These are phyloP conservation scores for Cordyceps militaris DNA, from an alignment of 2,329 filamentous ascomycete genomes.

Conservation along the genomic window DNA sequence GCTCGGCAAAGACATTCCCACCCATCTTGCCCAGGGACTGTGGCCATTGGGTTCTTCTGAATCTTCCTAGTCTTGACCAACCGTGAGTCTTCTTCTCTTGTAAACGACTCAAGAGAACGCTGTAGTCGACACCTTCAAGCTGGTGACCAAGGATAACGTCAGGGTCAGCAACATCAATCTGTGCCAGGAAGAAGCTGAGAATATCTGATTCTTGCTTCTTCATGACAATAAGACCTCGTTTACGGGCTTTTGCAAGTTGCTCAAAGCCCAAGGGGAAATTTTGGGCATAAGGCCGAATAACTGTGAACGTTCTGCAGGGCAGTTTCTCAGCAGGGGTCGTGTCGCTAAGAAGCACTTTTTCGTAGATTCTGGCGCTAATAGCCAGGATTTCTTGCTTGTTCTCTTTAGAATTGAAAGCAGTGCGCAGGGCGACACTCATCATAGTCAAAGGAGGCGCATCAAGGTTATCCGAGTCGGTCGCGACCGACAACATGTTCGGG, in stretches of 20 bases:
- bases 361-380: slow-evolving; percentile 86
- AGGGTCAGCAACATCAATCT: slow-evolving; percentile 81
- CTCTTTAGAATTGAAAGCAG: slow-evolving; percentile 78
- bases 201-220: slow-evolving; percentile 81
- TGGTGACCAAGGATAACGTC: slow-evolving; percentile 93
- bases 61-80: slow-evolving; percentile 87
- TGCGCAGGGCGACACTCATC: slow-evolving; percentile 91
- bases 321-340: slow-evolving; percentile 84
- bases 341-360: slow-evolving; percentile 79
- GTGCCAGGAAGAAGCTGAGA: slow-evolving; percentile 79
- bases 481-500: slow-evolving; percentile 64
- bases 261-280: slow-evolving; percentile 86
- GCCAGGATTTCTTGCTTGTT: slow-evolving; percentile 96
- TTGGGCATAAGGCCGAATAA: slow-evolving; percentile 72
- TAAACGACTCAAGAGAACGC: slow-evolving; percentile 77
- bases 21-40: slow-evolving; percentile 77
- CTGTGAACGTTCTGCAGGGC: slow-evolving; percentile 82
- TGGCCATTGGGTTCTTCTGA: slow-evolving; percentile 82
- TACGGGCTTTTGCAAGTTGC: slow-evolving; percentile 60
- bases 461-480: slow-evolving; percentile 71
- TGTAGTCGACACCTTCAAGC: slow-evolving; percentile 95
- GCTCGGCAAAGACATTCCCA: slow-evolving; percentile 87
- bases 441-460: slow-evolving; percentile 83
- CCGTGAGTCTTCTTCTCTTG: slow-evolving; percentile 86
- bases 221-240: slow-evolving; percentile 69